These are phyloP conservation scores for Vaccinium darrowii DNA, from an alignment of 148 eudicot species.

Conservation along the genomic window DNA sequence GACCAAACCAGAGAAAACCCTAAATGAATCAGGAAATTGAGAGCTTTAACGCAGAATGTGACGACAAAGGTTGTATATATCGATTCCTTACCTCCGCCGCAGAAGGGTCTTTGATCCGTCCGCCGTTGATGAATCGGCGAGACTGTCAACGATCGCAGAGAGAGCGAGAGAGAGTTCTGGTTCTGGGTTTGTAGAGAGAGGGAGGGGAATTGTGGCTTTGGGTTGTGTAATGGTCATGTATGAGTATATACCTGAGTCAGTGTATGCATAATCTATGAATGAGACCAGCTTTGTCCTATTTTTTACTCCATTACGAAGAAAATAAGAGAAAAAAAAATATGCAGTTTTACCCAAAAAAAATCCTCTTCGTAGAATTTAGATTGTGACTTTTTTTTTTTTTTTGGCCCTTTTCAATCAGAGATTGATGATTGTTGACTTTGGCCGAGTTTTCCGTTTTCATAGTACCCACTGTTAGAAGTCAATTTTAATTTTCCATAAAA, in stretches of 20 bases:
- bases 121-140: background rate
- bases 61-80: background rate
- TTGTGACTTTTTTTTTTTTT: too few relatives aligned
- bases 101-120: background rate
- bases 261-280: background rate
- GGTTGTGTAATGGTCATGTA: background rate
- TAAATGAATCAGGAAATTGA: background rate
- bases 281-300: background rate
- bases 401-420: too few relatives aligned
- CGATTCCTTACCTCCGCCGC: constrained; percentile 32
- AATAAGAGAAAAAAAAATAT: too few relatives aligned
- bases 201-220: background rate
- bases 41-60: background rate
- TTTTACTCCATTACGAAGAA: background rate
- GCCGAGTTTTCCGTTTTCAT: too few relatives aligned
- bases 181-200: background rate
- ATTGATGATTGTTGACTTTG: too few relatives aligned
- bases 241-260: background rate
- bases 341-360: too few relatives aligned
- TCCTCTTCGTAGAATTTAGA: too few relatives aligned
- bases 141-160: background rate
- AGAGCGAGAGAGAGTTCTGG: background rate
- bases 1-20: constrained; percentile 28
- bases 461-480: too few relatives aligned
- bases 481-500: too few relatives aligned